These are phyloP conservation scores for Fusarium drepaniforme DNA, from an alignment of 2,329 filamentous ascomycete species.

Conservation along the genomic window DNA sequence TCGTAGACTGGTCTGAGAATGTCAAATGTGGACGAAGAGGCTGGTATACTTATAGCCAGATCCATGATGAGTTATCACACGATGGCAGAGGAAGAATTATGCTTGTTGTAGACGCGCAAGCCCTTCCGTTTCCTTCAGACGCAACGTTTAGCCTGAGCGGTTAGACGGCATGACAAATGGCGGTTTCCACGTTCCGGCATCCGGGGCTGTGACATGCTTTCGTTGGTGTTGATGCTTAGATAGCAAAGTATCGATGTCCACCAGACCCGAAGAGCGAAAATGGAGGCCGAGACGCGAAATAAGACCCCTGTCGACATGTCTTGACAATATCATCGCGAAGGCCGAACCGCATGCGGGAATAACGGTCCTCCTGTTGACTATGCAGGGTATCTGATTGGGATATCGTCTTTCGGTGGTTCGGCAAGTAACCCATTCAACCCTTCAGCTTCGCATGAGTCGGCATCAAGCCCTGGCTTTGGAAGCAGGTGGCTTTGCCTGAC, in stretches of 20 bases:
- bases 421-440: background rate
- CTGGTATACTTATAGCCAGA: background rate
- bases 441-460: constrained; percentile 2
- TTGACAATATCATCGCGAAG: background rate
- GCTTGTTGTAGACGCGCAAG: background rate
- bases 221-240: background rate
- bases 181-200: background rate
- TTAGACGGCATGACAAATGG: background rate
- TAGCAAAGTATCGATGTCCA: background rate
- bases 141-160: background rate
- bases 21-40: background rate
- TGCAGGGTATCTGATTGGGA: background rate
- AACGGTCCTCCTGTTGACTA: background rate
- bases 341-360: background rate
- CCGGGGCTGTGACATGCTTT: background rate
- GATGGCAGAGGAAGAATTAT: background rate
- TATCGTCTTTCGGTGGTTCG: constrained; percentile 6
- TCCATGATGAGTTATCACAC: background rate
- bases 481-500: constrained; percentile 30
- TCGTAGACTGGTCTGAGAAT: background rate
- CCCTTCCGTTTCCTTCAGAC: background rate
- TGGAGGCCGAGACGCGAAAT: constrained; percentile 1
- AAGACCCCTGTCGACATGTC: background rate
- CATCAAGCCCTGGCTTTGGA: constrained; percentile 17
- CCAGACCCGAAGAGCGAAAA: background rate